Evolutionary conservation across 495 filamentous ascomycete species (phyloP).

Genomic region (Annulohypoxylon stygium): DNA sequence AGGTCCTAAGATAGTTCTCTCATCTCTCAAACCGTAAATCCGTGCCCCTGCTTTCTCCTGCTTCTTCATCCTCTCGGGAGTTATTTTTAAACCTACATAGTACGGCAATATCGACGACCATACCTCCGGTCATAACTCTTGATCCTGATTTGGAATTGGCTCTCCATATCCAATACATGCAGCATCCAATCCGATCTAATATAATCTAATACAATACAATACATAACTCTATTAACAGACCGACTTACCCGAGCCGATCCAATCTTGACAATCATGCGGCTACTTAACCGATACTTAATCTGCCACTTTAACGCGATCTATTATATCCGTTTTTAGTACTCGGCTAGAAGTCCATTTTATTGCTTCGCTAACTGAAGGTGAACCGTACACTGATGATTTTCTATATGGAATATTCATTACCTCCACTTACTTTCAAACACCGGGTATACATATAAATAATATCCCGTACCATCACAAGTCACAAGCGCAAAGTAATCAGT

Average conservation of each 20-base stretch:
- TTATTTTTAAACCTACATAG: constrained; percentile 45
- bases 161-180: background rate
- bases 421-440: constrained; percentile 18
- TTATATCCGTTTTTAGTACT: constrained; percentile 1
- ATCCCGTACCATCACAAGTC: background rate
- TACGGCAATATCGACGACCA: background rate
- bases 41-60: constrained; percentile 1
- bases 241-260: constrained; percentile 4
- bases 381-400: constrained; percentile 12
- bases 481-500: background rate
- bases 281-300: constrained; percentile 31
- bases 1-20: constrained; percentile 16
- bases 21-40: background rate
- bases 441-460: background rate
- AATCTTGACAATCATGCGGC: constrained; percentile 10
- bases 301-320: constrained; percentile 6
- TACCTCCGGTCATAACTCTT: background rate
- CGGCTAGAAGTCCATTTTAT: constrained; percentile 11
- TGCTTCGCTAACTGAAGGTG: background rate
- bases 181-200: background rate
- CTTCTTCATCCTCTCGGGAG: constrained; percentile 25
- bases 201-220: background rate
- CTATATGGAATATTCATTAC: constrained; percentile 41
- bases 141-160: constrained; percentile 7
- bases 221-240: background rate